Base-by-base conservation (phyloP, 371 early-diverging fungal species). In the Mortierella sp. region DNA sequence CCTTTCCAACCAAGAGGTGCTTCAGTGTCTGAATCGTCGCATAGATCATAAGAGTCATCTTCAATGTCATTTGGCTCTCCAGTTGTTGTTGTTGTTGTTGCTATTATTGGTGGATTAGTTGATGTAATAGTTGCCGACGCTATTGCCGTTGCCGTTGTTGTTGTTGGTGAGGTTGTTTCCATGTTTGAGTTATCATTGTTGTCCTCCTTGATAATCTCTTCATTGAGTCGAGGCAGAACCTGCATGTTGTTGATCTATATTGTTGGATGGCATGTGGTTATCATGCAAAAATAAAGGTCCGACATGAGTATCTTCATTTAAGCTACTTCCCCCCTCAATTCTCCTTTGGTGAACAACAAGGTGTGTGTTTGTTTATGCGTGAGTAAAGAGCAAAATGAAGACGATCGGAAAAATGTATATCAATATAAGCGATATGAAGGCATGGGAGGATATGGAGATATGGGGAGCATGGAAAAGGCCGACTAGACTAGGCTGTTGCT, bases 11-110 rank as follows among this genome's bases (percentile, higher is more conserved):
- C 70, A 32, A 57, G 58, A 8, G 79, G 63, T n/a, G 76, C 60
- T 40, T 69, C 71, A 11, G 43, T 67, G 16, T 79, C 74, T 41
- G 70, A 64, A 22, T 79, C 70, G 28, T 71, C 38, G 40, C 28
- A 68, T 16, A 16, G 65, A 15, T 74, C 74, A 41, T 52, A 21
- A 21, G 50, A 41, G n/a, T 72, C 67, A 11, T 67, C 70, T 15
- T 6, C 28, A 11, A 55, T 22, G 1, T 36, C 52, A 7, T 48
- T 16, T 3, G 38, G 3, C 3, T 11, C 8, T 10, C 55, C 55
- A n/a, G 19, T n/a, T 52, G 52, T 52, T n/a, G 52, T 52, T 28
- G 50, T 33, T 10, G 45, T n/a, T 40, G 66, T 55, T 55, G 55
- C 7, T 22, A 19, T 16, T 10, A 16, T 50, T 50, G 50, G 6